These are phyloP conservation scores for Cyanodermella asteris DNA, from an alignment of 2,329 filamentous ascomycete genomes.

Conservation along the genomic window DNA sequence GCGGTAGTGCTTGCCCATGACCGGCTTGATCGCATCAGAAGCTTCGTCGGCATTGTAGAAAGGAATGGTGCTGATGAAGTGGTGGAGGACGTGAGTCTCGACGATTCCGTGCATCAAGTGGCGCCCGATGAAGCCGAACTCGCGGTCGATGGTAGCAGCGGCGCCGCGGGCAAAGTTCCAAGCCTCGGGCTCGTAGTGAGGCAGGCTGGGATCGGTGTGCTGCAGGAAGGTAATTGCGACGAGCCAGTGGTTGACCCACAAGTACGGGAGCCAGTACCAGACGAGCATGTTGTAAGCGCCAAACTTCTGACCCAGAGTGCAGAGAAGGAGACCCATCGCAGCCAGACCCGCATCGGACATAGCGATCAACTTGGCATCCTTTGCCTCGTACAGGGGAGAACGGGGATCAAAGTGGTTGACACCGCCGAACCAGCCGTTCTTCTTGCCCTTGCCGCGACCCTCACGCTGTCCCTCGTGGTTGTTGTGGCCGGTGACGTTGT, in stretches of 20 bases:
- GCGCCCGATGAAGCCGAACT: conserved; percentile 1
- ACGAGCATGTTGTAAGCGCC: too few relatives aligned
- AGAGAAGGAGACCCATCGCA: too few relatives aligned
- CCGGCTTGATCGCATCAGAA: conserved; percentile 72
- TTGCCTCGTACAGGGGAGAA: conserved; percentile 78
- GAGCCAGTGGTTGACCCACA: conserved; percentile 5
- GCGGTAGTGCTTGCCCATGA: conserved; percentile 95
- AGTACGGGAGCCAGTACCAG: conserved; percentile 1
- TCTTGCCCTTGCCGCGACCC: conserved; percentile 82
- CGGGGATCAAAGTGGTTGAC: conserved; percentile 89
- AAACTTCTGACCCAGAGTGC: too few relatives aligned
- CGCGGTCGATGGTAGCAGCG: conserved; percentile 3
- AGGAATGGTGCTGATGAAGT: conserved; percentile 49
- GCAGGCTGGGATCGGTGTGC: conserved; percentile 2
- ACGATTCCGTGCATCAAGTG: conserved; percentile 2
- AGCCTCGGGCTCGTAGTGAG: conserved; percentile 2
- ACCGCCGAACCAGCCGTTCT: conserved; percentile 54
- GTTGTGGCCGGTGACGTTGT: conserved; percentile 93
- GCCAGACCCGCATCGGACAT: conserved; percentile 66
- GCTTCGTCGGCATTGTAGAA: conserved; percentile 96
- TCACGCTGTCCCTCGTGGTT: conserved; percentile 77
- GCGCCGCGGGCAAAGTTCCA: conserved; percentile 4
- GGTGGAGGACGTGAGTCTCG: conserved; percentile 1
- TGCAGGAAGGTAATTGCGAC: conserved; percentile 4
- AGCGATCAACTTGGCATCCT: conserved; percentile 69